phyloP scores from a whole-genome alignment of 2,329 filamentous ascomycete species.

The Alternaria longipes region DNA sequence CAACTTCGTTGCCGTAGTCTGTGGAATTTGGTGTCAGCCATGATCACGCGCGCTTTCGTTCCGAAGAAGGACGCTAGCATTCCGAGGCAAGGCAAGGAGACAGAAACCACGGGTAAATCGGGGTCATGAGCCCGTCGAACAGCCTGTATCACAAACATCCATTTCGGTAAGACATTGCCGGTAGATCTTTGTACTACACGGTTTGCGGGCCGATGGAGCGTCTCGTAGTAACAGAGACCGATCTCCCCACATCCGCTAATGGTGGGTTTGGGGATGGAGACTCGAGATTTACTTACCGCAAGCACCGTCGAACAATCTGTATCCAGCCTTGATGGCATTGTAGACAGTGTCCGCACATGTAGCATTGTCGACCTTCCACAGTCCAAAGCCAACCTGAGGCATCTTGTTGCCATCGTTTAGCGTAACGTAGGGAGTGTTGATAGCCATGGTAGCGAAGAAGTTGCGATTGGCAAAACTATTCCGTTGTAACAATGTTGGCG shows the following conservation, averaged over 20 bases:
- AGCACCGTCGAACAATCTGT: constrained; percentile 50
- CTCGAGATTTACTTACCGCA: constrained; percentile 40
- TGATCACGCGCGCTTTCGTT: constrained; percentile 10
- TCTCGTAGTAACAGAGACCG: neutral
- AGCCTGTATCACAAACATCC: too few relatives aligned
- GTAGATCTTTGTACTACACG: neutral
- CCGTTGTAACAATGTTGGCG: constrained; percentile 8
- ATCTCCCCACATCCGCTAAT: neutral
- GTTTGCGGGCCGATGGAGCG: constrained; percentile 13
- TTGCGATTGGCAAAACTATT: constrained; percentile 19
- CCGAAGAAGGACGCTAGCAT: constrained; percentile 20
- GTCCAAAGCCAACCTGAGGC: constrained; percentile 47
- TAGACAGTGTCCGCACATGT: constrained; percentile 46
- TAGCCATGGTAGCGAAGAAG: constrained; percentile 37
- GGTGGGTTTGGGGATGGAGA: neutral
- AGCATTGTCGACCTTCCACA: constrained; percentile 48
- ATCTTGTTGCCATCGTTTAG: constrained; percentile 51
- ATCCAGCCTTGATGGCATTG: constrained; percentile 50
- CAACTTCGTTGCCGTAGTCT: constrained; percentile 53
- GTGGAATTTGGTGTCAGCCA: constrained; percentile 6
- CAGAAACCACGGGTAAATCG: constrained; percentile 34
- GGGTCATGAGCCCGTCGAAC: constrained; percentile 12
- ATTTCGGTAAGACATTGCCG: constrained; percentile 3
- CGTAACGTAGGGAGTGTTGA: constrained; percentile 40
- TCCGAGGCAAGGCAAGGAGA: constrained; percentile 28